These are phyloP conservation scores for Podospora comata DNA, from an alignment of 495 filamentous ascomycete genomes.

Conservation along the genomic window DNA sequence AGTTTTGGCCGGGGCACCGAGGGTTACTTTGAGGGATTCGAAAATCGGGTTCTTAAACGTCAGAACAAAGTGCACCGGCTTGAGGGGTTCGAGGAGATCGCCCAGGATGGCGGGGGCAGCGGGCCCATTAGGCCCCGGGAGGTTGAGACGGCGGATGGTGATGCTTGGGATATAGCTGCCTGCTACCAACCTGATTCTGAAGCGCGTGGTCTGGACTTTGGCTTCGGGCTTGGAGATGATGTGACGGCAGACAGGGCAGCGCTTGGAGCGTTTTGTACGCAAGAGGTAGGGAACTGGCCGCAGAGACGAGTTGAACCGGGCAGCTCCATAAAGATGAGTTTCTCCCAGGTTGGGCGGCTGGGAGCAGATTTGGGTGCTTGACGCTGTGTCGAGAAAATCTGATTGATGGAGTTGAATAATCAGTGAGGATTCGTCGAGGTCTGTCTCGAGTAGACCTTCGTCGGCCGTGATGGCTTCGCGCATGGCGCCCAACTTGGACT, in stretches of 20 bases:
- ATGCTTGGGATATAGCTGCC: conserved; percentile 84
- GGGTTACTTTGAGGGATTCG: conserved; percentile 78
- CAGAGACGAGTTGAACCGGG: conserved; percentile 61
- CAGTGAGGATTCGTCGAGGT: conserved; percentile 50
- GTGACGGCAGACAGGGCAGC: conserved; percentile 87
- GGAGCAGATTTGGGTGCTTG: conserved; percentile 35
- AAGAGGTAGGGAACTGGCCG: conserved; percentile 77
- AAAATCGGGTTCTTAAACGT: conserved; percentile 93
- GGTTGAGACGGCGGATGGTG: conserved; percentile 61
- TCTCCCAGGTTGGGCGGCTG: conserved; percentile 43
- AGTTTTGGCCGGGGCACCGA: conserved; percentile 78
- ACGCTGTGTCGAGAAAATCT: conserved; percentile 44
- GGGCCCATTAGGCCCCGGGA: conserved; percentile 29
- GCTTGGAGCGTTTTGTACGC: conserved; percentile 87
- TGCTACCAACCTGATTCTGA: conserved; percentile 84
- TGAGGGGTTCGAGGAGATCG: conserved; percentile 57
- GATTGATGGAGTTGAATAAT: conserved; percentile 45
- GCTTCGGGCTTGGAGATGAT: conserved; percentile 93
- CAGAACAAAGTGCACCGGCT: conserved; percentile 76
- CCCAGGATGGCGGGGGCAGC: conserved; percentile 9
- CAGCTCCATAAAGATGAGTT: conserved; percentile 46
- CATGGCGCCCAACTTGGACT: conserved; percentile 65
- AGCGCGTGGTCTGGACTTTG: conserved; percentile 80
- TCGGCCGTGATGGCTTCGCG: conserved; percentile 65
- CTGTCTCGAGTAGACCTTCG: conserved; percentile 63